Percentiles rank a stretch among this genome's conserved stretches.
Evolutionary conservation across 352 stramenopile species (phyloP).

Genomic region (Plasmopara halstedii): DNA sequence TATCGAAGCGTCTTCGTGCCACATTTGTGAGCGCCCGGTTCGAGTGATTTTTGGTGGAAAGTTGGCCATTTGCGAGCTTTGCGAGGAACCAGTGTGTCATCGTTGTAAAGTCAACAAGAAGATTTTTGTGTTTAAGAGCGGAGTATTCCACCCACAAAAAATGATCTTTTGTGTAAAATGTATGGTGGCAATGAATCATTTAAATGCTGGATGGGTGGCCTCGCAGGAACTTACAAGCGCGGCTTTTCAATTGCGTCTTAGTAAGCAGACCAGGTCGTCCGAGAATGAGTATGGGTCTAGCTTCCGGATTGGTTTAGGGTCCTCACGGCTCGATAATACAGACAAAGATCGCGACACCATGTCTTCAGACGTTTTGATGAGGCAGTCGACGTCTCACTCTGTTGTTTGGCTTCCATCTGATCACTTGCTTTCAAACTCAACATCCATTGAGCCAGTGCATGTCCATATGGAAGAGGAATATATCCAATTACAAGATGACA

Average conservation of each 20-base stretch:
- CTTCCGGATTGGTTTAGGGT: constrained; percentile 7
- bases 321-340: constrained; percentile 18
- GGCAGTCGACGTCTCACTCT: constrained; percentile 6
- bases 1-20: constrained; percentile 8
- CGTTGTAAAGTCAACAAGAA: constrained; percentile 43
- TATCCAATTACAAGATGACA: constrained; percentile 16
- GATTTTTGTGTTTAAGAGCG: constrained; percentile 33
- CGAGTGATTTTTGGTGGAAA: constrained; percentile 21
- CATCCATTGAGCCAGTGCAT: constrained; percentile 11
- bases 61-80: constrained; percentile 27
- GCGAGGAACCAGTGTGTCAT: constrained; percentile 28
- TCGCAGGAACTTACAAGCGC: constrained; percentile 36
- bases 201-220: constrained; percentile 45
- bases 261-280: constrained; percentile 13
- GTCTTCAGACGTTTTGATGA: constrained; percentile 22
- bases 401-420: constrained; percentile 26
- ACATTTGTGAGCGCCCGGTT: constrained; percentile 15
- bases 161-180: constrained; percentile 63
- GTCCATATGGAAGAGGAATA: constrained; percentile 15
- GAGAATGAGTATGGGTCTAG: constrained; percentile 9
- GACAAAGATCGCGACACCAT: constrained; percentile 34
- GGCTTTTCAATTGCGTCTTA: constrained; percentile 10
- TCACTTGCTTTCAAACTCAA: constrained; percentile 17
- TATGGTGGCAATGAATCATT: constrained; percentile 30
- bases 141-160: constrained; percentile 49